phyloP scores from a whole-genome alignment of 1,284 basidiomycete species.

The Tilletia walkeri region DNA sequence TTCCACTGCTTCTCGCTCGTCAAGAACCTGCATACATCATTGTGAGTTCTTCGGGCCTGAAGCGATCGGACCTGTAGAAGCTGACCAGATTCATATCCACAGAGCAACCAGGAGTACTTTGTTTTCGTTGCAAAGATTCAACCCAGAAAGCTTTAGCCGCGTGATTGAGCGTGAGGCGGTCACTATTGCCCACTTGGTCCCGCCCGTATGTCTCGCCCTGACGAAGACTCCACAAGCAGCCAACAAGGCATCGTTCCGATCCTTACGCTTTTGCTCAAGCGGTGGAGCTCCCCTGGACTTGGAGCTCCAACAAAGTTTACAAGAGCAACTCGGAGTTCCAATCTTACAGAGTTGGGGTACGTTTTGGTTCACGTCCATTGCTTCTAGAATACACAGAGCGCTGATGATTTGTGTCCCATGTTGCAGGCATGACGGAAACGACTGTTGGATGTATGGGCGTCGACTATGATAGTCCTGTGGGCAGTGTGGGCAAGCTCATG shows the following conservation, averaged over 20 bases:
- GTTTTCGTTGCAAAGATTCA: neutral
- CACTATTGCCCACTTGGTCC: neutral
- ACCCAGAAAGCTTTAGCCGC: neutral
- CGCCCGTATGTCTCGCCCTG: neutral
- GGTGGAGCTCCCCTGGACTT: neutral
- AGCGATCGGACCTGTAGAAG: too few relatives aligned
- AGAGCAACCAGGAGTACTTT: neutral
- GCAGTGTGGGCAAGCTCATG: conserved; percentile 65
- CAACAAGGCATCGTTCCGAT: conserved; percentile 8
- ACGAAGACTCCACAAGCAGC: neutral
- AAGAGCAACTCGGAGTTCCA: neutral
- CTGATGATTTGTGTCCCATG: too few relatives aligned
- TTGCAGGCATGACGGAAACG: conserved; percentile 1
- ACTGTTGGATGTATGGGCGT: conserved; percentile 10
- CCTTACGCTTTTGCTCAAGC: neutral
- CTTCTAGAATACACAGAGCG: too few relatives aligned
- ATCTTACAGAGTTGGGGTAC: conserved; percentile 3
- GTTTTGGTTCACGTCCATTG: neutral
- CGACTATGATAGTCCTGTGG: conserved; percentile 36
- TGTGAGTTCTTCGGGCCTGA: neutral
- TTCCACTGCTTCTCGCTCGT: conserved; percentile 14
- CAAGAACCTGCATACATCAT: conserved; percentile 3
- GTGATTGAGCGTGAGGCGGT: neutral
- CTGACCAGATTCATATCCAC: neutral
- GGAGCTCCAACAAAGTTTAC: neutral